phyloP scores from a whole-genome alignment of 169 alveolate genomes.

The Cryptosporidium meleagridis region DNA sequence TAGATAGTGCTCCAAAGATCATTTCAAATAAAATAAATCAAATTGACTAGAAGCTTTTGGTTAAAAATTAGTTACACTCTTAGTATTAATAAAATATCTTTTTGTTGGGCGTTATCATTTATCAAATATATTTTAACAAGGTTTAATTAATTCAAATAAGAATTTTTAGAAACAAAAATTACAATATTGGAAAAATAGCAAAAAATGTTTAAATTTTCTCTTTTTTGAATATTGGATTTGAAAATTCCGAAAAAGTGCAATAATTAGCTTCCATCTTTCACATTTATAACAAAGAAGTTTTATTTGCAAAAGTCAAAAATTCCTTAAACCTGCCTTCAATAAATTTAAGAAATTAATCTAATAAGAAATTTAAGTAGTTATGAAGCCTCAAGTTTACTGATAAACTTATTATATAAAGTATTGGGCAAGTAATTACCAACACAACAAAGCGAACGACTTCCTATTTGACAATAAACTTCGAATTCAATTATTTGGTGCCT shows the following conservation, averaged over 20 bases:
- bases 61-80: not conserved
- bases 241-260: slow-evolving; percentile 2
- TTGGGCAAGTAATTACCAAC: slow-evolving; percentile 1
- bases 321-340: not conserved
- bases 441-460: slow-evolving; percentile 5
- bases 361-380: not conserved
- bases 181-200: not conserved
- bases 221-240: slow-evolving; percentile 3
- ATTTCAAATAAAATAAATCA: not conserved
- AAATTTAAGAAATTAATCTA: not conserved
- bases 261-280: not conserved
- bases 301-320: not conserved
- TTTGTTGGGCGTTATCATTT: not conserved
- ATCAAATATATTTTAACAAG: not conserved
- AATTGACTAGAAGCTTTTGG: not conserved
- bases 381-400: not conserved
- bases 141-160: not conserved
- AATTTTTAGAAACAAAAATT: slow-evolving; percentile 17
- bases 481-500: slow-evolving; percentile 9
- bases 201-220: not conserved
- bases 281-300: slow-evolving; percentile 5
- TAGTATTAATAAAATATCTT: not conserved
- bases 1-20: not conserved
- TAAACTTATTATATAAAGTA: not conserved
- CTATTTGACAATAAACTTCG: not conserved